Base-by-base conservation (phyloP, 208 protist species). In the Porcisia hertigi region DNA sequence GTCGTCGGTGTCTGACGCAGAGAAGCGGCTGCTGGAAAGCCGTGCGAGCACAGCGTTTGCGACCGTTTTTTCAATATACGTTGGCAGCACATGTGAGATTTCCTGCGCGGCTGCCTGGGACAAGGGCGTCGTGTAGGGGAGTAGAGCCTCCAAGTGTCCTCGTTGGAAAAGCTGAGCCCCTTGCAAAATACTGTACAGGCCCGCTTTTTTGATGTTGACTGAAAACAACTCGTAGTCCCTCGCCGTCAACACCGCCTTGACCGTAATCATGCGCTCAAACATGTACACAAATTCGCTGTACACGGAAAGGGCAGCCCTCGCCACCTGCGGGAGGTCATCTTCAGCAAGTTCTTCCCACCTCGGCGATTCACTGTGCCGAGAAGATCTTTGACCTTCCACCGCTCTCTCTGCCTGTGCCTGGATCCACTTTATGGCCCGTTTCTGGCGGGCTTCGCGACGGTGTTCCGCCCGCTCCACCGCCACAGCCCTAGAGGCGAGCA, bases 201-300 rank as follows among this genome's bases (percentile, higher is more conserved):
- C 91, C 14, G 84, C 79, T 41, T 64, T 77, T 1, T 74, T 47
- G 43, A 95, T 73, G 3, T 60, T 77, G 8, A 82, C 47, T 49
- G 45, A 30, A 30, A 95, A 85, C 14, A 81, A 71, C 23, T 65
- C n/a, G 58, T 82, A 76, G 57, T 95, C 91, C 2, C 47, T 43
- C 20, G 20, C 39, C 6, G 60, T 76, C 30, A 92, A 47, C 18
- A 67, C 76, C 11, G 77, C 69, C 52, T 80, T 84, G 36, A 91
- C 43, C 30, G 91, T 73, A 14, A 73, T 79, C 67, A 88, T 88
- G 52, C 83, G 80, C 76, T 93, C 87, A 49, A 87, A 90, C 53
- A 89, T 76, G 74, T 86, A 92, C 62, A 89, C 83, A 25, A 95
- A 47, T 52, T 93, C 86, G n/a, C 81, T 69, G 77, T 95, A 95